Evolutionary conservation across 306 rosid genomes (phyloP), one percentile per base, ranked within the genome.

Genomic region (Pterocarpus santalinus): DNA sequence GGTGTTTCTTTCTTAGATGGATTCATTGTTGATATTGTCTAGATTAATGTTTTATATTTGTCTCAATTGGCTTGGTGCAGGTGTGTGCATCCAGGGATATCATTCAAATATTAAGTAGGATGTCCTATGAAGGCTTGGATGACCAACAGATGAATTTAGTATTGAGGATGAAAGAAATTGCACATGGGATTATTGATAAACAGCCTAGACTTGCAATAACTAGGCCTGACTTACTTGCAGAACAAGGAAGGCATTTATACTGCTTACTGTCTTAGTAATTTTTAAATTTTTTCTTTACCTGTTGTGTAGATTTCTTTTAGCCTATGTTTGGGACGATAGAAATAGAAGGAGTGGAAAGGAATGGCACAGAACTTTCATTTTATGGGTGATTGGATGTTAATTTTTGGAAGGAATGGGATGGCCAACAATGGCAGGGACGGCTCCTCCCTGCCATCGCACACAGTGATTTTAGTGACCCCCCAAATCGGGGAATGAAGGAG

Each of bases 81-180:
- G 97, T 88, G 77, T 88, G 86, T 72, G 88, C 93, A 35, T 95
- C 96, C 81, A 93, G 87, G 89, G 94, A 95, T 79, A 91, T 95
- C 55, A 83, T 83, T 78, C 89, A 63, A 80, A 82, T 91, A 73
- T 74, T 93, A 66, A 86, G 93, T 72, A 87, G 88, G 89, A 86
- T 93, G 81, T 83, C 97, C 7, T 83, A 83, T 79, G 91, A 88
- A 49, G 91, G 91, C 32, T 87, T 93, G 84, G 94, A 92, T 73
- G 92, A 89, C 60, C 93, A 89, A 55, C 89, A 82, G 81, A 53
- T 80, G 85, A 90, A 87, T 60, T 84, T 84, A 75, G 76, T 95
- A 41, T 72, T 77, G 86, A 92, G 90, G 87, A 81, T 95, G 96
- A 93, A 89, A 77, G 98, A 91, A 70, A 88, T 95, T 86, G 94